Evolutionary conservation across 257 asterid species (phyloP).

Genomic region (Apocynum venetum): DNA sequence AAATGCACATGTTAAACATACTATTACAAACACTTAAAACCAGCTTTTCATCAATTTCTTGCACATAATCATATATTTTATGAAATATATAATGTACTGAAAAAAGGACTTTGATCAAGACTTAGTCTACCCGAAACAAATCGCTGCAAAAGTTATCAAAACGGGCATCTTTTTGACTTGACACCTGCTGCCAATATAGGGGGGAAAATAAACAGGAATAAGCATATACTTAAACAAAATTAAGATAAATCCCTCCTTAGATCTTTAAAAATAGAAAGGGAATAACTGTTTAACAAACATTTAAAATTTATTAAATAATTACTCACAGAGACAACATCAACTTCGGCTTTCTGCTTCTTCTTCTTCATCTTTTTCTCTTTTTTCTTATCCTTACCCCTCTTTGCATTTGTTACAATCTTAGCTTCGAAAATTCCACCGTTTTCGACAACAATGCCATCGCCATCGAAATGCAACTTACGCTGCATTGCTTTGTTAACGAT

Average conservation of each 20-base stretch:
- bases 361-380: constrained; percentile 39
- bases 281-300: neutral
- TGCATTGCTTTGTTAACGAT: constrained; percentile 57
- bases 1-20: neutral
- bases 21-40: neutral
- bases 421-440: constrained; percentile 19
- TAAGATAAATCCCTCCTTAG: neutral
- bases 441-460: neutral
- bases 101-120: neutral
- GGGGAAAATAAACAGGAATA: neutral
- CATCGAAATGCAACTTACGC: constrained; percentile 22
- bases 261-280: neutral
- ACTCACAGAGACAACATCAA: constrained; percentile 36
- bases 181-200: constrained; percentile 29
- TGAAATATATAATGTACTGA: neutral
- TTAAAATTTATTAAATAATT: neutral
- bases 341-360: constrained; percentile 33
- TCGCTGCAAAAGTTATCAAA: constrained; percentile 61
- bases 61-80: neutral
- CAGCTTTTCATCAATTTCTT: neutral
- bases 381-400: constrained; percentile 35
- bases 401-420: constrained; percentile 33
- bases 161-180: constrained; percentile 41
- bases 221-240: neutral
- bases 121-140: constrained; percentile 43